Base-by-base conservation (phyloP, 345 rosid species). In the Jatropha curcas region DNA sequence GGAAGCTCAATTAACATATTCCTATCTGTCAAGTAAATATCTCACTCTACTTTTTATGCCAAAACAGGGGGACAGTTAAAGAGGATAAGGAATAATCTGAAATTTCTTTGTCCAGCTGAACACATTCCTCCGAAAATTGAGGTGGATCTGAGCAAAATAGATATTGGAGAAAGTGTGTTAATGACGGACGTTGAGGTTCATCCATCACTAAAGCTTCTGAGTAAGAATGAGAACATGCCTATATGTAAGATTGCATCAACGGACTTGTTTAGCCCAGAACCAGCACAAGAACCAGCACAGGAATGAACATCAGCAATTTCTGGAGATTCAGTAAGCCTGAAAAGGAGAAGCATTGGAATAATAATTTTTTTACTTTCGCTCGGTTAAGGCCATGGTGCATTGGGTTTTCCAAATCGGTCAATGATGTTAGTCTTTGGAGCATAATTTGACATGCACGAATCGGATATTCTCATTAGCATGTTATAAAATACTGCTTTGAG, bases 131-230 rank as follows among this genome's bases (percentile, higher is more conserved):
- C 85, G 6, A 89, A 92, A 79, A 82, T 95, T 19, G 94, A 95
- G 82, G 89, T 92, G 59, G 99, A 95, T 27, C 80, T 92, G 67
- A 89, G 99, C 84, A 87, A 82, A 24, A 87, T 95, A 33, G 98
- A 92, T 74, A 79, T 89, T 39, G 98, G 81, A 64, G 98, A 90
- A 77, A 81, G 80, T 75, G 82, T 92, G 55, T 78, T 70, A 20
- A 75, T 94, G 86, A 68, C 53, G 31, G 96, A 94, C 37, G 63
- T 92, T 9, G 81, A 72, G 65, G 85, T 92, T 62, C 94, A 92
- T 82, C 86, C 90, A 5, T 80, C 97, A 4, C 20, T 89, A 84
- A 89, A 86, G 88, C 92, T 90, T 75, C 73, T 95, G 66, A 86
- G 94, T 81, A 90, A 87, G 89, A 85, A 86, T 33, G 90, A 87